Evolutionary conservation across 2,329 filamentous ascomycete genomes (phyloP), one percentile per base, ranked within the genome.

Genomic region (Acrocalymma vagum): DNA sequence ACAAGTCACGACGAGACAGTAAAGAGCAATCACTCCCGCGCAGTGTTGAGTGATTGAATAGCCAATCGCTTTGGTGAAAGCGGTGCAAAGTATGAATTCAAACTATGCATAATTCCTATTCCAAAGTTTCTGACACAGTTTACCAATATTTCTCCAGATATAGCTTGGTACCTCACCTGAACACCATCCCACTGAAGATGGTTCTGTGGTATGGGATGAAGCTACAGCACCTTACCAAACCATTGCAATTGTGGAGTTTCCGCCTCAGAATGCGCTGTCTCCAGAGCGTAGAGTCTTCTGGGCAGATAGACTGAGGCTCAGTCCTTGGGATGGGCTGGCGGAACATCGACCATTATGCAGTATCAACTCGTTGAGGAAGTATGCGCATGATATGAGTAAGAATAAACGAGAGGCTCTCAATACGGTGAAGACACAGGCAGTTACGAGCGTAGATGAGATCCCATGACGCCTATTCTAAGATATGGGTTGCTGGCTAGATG

Each of bases 121-220:
- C 2, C 11, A 7, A 11, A 14, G n/a, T 13, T 11, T 16, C 20
- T 3, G 21, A 17, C 27, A 22, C 2, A 16, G 26, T 13, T 15
- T 38, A 9, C n/a, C n/a, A 24, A 9, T 16, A 32, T 14, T 14
- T 17, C n/a, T 13, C 9, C 30, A 62, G 41, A 58, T 69, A 9
- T 64, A 68, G 39, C 52, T 67, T 6, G 60, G 57, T 11, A 60
- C 56, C 1, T 50, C 54, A 23, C 51, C 60, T 11, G 46, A 48
- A 6, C 55, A 68, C 37, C 55, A 67, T 22, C 48, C 51, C 1
- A 55, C 65, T 0, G 65, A 69, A 41, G 62, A 69, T 34, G 58
- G 51, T 8, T 60, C 51, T 8, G 45, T 58, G 7, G 56, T 59
- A 2, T 67, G 62, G 63, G 58, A 67, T 18, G 57, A 68, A 51